Evolutionary conservation across 768 basidiomycete species (phyloP), one percentile per base, ranked within the genome.

Genomic region (Favolaschia claudopus): DNA sequence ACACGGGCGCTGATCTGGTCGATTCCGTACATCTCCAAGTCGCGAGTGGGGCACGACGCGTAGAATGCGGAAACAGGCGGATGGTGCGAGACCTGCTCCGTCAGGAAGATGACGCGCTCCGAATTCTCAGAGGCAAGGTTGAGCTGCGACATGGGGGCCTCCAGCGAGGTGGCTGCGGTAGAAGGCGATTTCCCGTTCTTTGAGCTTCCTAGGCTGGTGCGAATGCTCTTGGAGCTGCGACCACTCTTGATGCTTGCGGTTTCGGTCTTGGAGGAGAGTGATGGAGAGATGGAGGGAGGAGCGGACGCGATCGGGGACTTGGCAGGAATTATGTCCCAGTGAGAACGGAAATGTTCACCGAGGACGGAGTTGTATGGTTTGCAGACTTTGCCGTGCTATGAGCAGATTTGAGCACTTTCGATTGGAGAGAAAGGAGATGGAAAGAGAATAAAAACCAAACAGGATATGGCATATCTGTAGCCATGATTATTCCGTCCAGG

Each of bases 71-170:
- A 96, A 28, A 98, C 86, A 3, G 97, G 97, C 0, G 97, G 97
- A 68, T 99, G 97, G 75, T 99, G n/a, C n/a, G 93, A 97, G 43
- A 98, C 88, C 74, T 97, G 96, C 72, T 97, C 96, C 14, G 95
- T 96, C 43, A 96, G 75, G 72, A 85, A 96, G 7, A 86, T 84
- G 39, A 96, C 85, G 31, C 93, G 89, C 15, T 87, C 72, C 46
- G 78, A 77, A 17, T 78, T 80, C 39, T 75, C 72, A 6, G 76
- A 69, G 1, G 72, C 76, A 31, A 92, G 79, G 66, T 80, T 87
- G 40, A 90, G 82, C 51, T 78, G 85, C 17, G 89, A 90, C 67
- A 88, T 80, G 17, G 74, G 73, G 13, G 73, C 75, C 32, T 80
- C 79, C 2, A 82, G 80, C 0, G 85, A 85, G 2, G 85, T 86